These are phyloP conservation scores for Golubevia sp. DNA, from an alignment of 1,284 basidiomycete species.

Conservation along the genomic window DNA sequence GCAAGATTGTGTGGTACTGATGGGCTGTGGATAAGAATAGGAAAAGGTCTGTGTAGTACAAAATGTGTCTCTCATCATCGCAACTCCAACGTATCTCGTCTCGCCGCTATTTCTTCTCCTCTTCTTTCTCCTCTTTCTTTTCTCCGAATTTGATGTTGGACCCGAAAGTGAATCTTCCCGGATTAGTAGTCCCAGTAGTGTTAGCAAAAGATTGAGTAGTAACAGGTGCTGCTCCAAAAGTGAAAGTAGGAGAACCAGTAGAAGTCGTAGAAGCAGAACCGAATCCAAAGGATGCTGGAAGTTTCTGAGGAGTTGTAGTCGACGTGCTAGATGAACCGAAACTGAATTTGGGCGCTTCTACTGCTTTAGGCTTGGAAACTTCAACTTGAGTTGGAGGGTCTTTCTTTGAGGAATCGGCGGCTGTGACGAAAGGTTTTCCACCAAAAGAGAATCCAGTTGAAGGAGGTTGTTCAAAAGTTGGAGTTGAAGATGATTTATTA, in stretches of 20 bases:
- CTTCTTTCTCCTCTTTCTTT: too few species aligned
- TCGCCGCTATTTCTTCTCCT: too few species aligned
- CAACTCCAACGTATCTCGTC: too few species aligned
- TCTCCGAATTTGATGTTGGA: constrained; percentile 4
- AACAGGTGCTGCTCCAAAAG: constrained; percentile 39
- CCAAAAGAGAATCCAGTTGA: constrained; percentile 10
- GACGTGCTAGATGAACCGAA: not conserved
- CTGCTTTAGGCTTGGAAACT: not conserved
- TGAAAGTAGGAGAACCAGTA: constrained; percentile 23
- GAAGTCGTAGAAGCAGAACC: not conserved
- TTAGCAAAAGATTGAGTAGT: constrained; percentile 38
- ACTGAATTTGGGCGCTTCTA: not conserved
- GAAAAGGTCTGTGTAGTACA: too few species aligned
- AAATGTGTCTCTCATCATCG: too few species aligned
- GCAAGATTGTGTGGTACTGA: too few species aligned
- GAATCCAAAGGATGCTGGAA: not conserved
- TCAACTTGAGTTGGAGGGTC: too few species aligned
- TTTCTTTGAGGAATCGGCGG: not conserved
- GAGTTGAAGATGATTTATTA: constrained; percentile 13
- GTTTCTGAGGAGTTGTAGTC: not conserved
- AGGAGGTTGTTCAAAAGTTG: constrained; percentile 12
- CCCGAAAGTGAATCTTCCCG: constrained; percentile 16
- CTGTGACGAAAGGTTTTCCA: constrained; percentile 1
- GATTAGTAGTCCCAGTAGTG: not conserved
- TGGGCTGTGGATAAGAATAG: too few species aligned